Evolutionary conservation across 1,284 basidiomycete species (phyloP).

Genomic region (Ustilago sp.): DNA sequence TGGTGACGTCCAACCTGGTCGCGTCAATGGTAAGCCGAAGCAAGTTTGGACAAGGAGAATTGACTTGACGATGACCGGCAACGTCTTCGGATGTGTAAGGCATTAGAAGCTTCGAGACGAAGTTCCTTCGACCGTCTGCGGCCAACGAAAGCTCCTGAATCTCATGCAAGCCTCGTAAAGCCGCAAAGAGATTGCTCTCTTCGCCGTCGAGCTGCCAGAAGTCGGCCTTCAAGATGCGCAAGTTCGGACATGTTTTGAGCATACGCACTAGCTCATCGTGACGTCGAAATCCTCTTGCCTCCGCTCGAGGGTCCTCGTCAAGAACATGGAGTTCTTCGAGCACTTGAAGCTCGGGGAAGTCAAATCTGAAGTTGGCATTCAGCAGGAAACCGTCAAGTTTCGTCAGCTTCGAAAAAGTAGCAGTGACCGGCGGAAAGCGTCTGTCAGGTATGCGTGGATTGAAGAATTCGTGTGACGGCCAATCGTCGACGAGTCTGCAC

Average conservation of each 20-base stretch:
- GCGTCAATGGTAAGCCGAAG: neutral
- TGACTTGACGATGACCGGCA: neutral
- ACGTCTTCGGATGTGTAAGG: neutral
- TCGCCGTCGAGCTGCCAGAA: neutral
- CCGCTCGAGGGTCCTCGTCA: neutral
- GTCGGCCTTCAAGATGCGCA: neutral
- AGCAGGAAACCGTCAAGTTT: neutral
- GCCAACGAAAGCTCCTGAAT: neutral
- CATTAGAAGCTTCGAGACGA: neutral
- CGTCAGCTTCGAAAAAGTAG: conserved; percentile 1
- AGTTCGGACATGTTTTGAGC: conserved; percentile 4
- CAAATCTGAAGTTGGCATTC: conserved; percentile 3
- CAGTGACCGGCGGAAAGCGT: neutral
- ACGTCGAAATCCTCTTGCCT: neutral
- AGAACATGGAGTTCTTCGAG: neutral
- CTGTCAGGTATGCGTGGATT: neutral
- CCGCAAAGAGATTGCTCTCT: neutral
- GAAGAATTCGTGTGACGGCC: neutral
- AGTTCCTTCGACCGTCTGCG: neutral
- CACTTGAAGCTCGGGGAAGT: neutral
- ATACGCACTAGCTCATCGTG: neutral
- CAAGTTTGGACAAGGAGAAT: neutral
- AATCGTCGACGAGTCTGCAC: neutral
- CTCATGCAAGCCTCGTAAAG: conserved; percentile 1
- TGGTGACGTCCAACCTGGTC: neutral